Conservation (phyloP, 345 rosid genomes). For the Eucalyptus polybractea region DNA sequence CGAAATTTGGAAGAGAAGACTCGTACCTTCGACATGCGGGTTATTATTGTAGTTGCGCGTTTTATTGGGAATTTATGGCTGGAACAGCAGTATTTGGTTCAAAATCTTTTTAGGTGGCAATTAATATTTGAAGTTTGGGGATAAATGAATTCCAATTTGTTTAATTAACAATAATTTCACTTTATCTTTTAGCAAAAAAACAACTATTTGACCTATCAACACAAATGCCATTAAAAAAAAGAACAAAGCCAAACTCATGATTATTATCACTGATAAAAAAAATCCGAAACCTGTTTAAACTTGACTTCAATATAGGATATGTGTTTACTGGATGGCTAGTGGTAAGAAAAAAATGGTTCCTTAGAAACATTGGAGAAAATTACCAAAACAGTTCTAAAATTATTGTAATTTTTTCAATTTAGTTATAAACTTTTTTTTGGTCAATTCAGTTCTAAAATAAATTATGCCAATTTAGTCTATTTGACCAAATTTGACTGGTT, state of each 20-base stretch:
- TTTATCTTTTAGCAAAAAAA: not conserved
- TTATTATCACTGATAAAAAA: not conserved
- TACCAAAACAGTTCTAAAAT: rapidly evolving
- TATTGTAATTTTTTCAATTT: not conserved
- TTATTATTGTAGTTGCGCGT: not conserved
- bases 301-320: not conserved
- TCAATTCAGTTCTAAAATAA: rapidly evolving
- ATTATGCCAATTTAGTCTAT: too few species aligned
- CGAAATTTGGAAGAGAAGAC: not conserved
- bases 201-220: not conserved
- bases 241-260: not conserved
- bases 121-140: not conserved
- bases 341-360: not conserved
- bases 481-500: rapidly evolving
- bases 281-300: not conserved
- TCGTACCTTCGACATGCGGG: not conserved
- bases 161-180: not conserved
- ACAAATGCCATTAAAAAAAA: not conserved
- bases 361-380: too few species aligned
- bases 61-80: not conserved
- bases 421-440: rapidly evolving
- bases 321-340: not conserved
- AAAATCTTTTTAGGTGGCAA: not conserved
- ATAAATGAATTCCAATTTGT: not conserved
- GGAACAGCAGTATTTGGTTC: not conserved